phyloP scores from a whole-genome alignment of 768 basidiomycete species.

The Arthromyces matolae region DNA sequence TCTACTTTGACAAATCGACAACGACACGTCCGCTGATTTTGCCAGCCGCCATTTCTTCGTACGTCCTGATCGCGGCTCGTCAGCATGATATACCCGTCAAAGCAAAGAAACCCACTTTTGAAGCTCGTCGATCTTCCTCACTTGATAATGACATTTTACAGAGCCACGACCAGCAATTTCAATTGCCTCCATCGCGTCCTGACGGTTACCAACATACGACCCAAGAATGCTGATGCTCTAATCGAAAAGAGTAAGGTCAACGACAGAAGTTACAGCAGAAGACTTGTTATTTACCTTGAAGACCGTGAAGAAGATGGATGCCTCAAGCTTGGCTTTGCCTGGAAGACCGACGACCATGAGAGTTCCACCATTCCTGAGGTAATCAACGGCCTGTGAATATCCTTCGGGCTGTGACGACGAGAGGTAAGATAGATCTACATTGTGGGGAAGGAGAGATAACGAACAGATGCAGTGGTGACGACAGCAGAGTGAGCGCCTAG shows the following conservation, averaged over 20 bases:
- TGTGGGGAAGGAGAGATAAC: constrained; percentile 4
- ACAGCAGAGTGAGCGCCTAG: constrained; percentile 69
- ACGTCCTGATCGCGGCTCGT: constrained; percentile 25
- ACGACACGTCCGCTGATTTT: constrained; percentile 51
- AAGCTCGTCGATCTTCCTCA: constrained; percentile 49
- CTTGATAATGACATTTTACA: constrained; percentile 55
- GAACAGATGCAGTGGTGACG: constrained; percentile 52
- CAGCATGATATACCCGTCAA: neutral
- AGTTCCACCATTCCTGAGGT: constrained; percentile 68
- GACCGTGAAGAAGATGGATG: constrained; percentile 71
- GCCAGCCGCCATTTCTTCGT: constrained; percentile 37
- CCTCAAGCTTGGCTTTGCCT: constrained; percentile 51
- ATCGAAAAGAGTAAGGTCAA: constrained; percentile 21
- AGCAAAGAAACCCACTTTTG: constrained; percentile 39
- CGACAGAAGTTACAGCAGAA: constrained; percentile 6
- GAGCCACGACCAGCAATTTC: constrained; percentile 68
- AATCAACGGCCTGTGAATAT: constrained; percentile 62
- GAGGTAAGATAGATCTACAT: neutral
- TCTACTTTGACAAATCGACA: constrained; percentile 25
- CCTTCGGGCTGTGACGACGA: constrained; percentile 32
- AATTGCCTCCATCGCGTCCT: constrained; percentile 80
- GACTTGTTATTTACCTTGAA: constrained; percentile 38
- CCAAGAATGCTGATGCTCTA: constrained; percentile 53
- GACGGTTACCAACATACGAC: constrained; percentile 66
- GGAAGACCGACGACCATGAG: constrained; percentile 82